Conservation (phyloP, 2,329 filamentous ascomycete species). For the Calonectria henricotiae region DNA sequence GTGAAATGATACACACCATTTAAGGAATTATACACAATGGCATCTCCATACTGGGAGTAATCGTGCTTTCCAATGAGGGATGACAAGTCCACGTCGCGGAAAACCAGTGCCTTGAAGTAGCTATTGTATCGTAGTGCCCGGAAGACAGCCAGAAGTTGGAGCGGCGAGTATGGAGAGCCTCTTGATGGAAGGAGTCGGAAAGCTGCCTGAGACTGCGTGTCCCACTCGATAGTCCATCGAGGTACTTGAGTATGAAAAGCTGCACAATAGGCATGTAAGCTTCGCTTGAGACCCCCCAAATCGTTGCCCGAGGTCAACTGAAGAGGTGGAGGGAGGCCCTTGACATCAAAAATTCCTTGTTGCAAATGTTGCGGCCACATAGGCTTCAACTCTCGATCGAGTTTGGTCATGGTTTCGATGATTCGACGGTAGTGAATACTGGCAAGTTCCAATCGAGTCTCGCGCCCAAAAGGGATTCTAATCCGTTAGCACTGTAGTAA, state of each 20-base stretch:
- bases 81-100: slow-evolving; percentile 68
- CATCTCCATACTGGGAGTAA: slow-evolving; percentile 62
- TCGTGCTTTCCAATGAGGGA: slow-evolving; percentile 61
- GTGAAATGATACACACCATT: slow-evolving; percentile 61
- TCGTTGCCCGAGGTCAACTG: slow-evolving; percentile 71
- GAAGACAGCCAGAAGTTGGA: slow-evolving; percentile 72
- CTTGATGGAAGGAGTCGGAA: slow-evolving; percentile 68
- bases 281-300: slow-evolving; percentile 70
- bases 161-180: slow-evolving; percentile 62
- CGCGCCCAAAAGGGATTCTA: slow-evolving; percentile 63
- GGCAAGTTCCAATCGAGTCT: slow-evolving; percentile 67
- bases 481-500: slow-evolving; percentile 35
- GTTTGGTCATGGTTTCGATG: slow-evolving; percentile 69
- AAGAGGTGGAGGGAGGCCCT: slow-evolving; percentile 68
- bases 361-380: slow-evolving; percentile 73
- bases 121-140: slow-evolving; percentile 73
- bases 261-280: slow-evolving; percentile 70
- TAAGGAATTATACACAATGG: slow-evolving; percentile 68
- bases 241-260: slow-evolving; percentile 68
- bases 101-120: slow-evolving; percentile 73
- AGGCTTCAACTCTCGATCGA: slow-evolving; percentile 71
- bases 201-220: slow-evolving; percentile 64
- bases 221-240: slow-evolving; percentile 68
- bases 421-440: slow-evolving; percentile 71
- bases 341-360: slow-evolving; percentile 68